phyloP scores from a whole-genome alignment of 768 basidiomycete genomes.

The Tephrocybe sp. region DNA sequence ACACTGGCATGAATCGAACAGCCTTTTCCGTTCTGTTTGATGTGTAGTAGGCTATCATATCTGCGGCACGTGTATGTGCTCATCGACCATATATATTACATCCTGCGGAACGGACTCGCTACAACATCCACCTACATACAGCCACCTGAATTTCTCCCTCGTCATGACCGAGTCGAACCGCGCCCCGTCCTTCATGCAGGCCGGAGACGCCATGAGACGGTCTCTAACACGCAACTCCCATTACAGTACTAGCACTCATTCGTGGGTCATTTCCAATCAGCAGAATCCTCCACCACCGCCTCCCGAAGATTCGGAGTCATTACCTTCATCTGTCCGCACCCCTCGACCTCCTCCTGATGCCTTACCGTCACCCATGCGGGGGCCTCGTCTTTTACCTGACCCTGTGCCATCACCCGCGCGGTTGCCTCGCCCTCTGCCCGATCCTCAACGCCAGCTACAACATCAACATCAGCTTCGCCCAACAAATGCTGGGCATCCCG shows the following conservation, averaged over 20 bases:
- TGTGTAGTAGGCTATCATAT: no score
- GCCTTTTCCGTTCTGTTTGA: no score
- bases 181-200: constrained; percentile 13
- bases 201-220: constrained; percentile 13
- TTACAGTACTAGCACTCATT: constrained; percentile 28
- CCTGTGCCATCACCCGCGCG: constrained; percentile 23
- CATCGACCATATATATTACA: no score
- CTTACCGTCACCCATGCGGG: constrained; percentile 22
- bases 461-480: constrained; percentile 12
- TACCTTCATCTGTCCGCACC: constrained; percentile 22
- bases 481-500: constrained; percentile 18
- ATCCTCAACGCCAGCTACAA: constrained; percentile 20
- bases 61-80: no score
- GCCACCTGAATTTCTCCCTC: neutral
- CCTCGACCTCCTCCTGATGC: constrained; percentile 31
- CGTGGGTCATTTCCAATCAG: constrained; percentile 36
- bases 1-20: no score
- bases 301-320: constrained; percentile 15
- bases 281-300: constrained; percentile 29
- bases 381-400: constrained; percentile 29
- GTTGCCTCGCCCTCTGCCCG: constrained; percentile 28
- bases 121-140: neutral
- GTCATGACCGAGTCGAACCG: constrained; percentile 15
- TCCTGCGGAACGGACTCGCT: no score
- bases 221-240: constrained; percentile 19